Evolutionary conservation across 2,329 filamentous ascomycete genomes (phyloP), one percentile per base, ranked within the genome.

Genomic region (Esteya vermicola): DNA sequence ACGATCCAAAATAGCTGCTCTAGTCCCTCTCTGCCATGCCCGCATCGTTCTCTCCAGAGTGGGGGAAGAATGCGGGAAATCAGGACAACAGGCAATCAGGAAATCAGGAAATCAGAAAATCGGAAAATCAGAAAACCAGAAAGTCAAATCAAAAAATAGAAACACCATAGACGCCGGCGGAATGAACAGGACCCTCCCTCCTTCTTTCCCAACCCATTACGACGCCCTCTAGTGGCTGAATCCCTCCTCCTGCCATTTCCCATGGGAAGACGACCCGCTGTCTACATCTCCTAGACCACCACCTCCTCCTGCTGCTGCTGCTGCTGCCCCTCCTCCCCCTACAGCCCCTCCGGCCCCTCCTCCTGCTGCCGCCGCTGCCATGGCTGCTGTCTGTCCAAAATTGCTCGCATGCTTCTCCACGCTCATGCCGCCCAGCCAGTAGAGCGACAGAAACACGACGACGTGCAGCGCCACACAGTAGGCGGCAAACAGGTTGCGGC

Each of bases 401-500:
- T 68, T 64, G 49, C 66, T 70, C 35, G 70, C 68, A 52, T 80
- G 73, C 50, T 68, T 56, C 54, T 78, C 78, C 26, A 76, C 69
- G 51, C 85, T 75, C 23, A 67, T 64, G 4, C 75, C 73, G 43
- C 84, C 84, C 54, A 86, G 76, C 74, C 79, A 88, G 60, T 89
- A 96, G 45, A 96, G 64, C 58, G 85, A 81, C 49, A 81, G 67
- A 54, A 98, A 91, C 3, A 96, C 79, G 36, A 98, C 62, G 33
- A 95, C 54, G 63, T 98, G 91, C 49, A 98, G 67, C 26, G 78
- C 85, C 27, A 95, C 65, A 57, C 89, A 93, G 59, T 98, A 98
- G 10, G 75, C 78, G 1, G 88, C 91, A 60, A 98, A 98, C 43
- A 98, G 58, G 57, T 96, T 98, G 47, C 93, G 74, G 62, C 86